Evolutionary conservation across 2,329 filamentous ascomycete species (phyloP).

Genomic region (Alternaria gaisen): DNA sequence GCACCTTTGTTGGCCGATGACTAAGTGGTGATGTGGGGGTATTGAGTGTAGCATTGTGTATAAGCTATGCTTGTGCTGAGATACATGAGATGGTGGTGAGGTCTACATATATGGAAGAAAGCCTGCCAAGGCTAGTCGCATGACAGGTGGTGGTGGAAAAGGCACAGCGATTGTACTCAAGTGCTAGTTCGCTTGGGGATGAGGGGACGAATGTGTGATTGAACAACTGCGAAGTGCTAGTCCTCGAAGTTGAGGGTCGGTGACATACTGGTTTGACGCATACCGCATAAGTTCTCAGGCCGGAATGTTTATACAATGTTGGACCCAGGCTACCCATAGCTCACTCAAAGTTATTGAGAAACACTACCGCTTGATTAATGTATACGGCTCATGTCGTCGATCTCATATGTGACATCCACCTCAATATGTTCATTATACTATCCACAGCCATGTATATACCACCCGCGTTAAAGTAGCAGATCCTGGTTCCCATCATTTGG

Average conservation of each 20-base stretch:
- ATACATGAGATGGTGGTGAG: too few species aligned
- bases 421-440: conserved; percentile 6
- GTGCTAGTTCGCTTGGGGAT: not conserved
- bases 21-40: not conserved
- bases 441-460: not conserved
- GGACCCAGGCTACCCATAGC: not conserved
- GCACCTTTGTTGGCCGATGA: conserved; percentile 60
- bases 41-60: too few species aligned
- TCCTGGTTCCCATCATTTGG: conserved; percentile 44
- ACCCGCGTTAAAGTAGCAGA: conserved; percentile 32
- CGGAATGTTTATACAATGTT: not conserved
- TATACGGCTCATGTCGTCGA: not conserved
- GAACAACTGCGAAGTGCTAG: not conserved
- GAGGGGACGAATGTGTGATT: not conserved
- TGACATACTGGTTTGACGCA: not conserved
- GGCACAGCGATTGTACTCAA: not conserved
- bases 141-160: too few species aligned
- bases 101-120: too few species aligned
- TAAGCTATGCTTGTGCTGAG: too few species aligned
- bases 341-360: not conserved
- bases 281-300: not conserved
- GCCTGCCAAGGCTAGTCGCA: too few species aligned
- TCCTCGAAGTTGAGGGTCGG: not conserved
- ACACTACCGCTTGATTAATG: not conserved
- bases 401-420: not conserved